These are phyloP conservation scores for Leccinum disarticulatum DNA, from an alignment of 768 basidiomycete genomes.

Conservation along the genomic window DNA sequence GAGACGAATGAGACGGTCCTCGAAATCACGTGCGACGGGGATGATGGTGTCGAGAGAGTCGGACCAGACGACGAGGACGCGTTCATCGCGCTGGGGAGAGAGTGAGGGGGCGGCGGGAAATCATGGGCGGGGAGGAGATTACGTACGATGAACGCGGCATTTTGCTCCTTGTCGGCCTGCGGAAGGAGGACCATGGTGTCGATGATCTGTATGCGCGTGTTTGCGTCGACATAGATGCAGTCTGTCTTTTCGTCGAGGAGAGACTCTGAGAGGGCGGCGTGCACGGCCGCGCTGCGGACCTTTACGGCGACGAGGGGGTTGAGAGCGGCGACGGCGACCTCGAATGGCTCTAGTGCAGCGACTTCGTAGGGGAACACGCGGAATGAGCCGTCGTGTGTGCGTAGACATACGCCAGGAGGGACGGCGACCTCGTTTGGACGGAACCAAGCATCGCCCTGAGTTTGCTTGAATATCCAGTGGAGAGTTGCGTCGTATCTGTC, in stretches of 20 bases:
- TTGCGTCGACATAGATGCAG: constrained; percentile 46
- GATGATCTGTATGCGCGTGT: constrained; percentile 79
- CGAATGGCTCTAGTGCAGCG: constrained; percentile 53
- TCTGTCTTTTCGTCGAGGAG: constrained; percentile 27
- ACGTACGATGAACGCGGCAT: constrained; percentile 71
- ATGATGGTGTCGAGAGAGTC: constrained; percentile 79
- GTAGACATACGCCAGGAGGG: constrained; percentile 48
- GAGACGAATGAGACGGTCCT: constrained; percentile 56
- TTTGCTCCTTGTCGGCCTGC: constrained; percentile 40
- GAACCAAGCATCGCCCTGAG: constrained; percentile 52
- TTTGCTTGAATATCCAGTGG: constrained; percentile 33
- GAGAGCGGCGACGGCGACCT: constrained; percentile 49
- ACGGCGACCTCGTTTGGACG: constrained; percentile 49
- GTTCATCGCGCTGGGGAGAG: constrained; percentile 65
- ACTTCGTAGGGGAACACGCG: constrained; percentile 58
- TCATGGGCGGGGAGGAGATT: background rate
- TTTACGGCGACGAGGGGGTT: constrained; percentile 60
- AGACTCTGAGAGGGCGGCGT: constrained; percentile 48
- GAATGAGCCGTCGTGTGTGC: constrained; percentile 47
- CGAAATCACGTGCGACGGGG: constrained; percentile 46
- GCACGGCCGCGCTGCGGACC: constrained; percentile 48
- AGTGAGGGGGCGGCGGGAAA: background rate
- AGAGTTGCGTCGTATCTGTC: constrained; percentile 34
- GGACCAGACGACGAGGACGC: constrained; percentile 83
- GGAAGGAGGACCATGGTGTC: constrained; percentile 78